Evolutionary conservation across 1,284 basidiomycete species (phyloP).

Genomic region (Ustilago trichophora): DNA sequence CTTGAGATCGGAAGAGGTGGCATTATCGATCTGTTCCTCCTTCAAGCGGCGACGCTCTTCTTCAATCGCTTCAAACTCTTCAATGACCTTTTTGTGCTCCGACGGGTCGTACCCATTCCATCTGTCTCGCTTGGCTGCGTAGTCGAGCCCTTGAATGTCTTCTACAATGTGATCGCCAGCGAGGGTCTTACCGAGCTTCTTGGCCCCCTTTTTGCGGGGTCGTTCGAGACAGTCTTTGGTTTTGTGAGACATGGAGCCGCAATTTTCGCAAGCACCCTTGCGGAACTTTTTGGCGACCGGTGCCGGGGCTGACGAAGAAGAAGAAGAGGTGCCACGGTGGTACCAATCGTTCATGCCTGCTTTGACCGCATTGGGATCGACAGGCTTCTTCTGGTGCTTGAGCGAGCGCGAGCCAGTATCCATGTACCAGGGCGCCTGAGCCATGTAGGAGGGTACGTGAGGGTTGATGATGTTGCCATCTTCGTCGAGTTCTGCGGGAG

Average conservation of each 20-base stretch:
- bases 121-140: conserved; percentile 93
- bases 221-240: conserved; percentile 91
- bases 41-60: conserved; percentile 85
- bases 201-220: conserved; percentile 94
- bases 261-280: conserved; percentile 98
- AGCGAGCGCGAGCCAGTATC: conserved; percentile 85
- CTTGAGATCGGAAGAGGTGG: conserved; percentile 70
- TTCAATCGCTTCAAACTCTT: conserved; percentile 89
- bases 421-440: conserved; percentile 96
- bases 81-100: conserved; percentile 84
- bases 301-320: conserved; percentile 2
- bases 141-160: conserved; percentile 73
- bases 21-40: conserved; percentile 96
- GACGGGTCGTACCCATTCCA: conserved; percentile 98
- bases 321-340: conserved; percentile 77
- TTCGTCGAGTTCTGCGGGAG: conserved; percentile 90
- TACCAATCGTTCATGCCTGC: conserved; percentile 89
- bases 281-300: conserved; percentile 86
- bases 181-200: conserved; percentile 89
- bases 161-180: conserved; percentile 89
- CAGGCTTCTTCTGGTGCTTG: conserved; percentile 83
- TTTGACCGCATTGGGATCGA: conserved; percentile 72
- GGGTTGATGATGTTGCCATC: conserved; percentile 96
- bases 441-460: conserved; percentile 80
- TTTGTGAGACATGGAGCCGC: conserved; percentile 94